Conservation (phyloP, 2,329 filamentous ascomycete genomes). For the Teratosphaeria gauchensis region DNA sequence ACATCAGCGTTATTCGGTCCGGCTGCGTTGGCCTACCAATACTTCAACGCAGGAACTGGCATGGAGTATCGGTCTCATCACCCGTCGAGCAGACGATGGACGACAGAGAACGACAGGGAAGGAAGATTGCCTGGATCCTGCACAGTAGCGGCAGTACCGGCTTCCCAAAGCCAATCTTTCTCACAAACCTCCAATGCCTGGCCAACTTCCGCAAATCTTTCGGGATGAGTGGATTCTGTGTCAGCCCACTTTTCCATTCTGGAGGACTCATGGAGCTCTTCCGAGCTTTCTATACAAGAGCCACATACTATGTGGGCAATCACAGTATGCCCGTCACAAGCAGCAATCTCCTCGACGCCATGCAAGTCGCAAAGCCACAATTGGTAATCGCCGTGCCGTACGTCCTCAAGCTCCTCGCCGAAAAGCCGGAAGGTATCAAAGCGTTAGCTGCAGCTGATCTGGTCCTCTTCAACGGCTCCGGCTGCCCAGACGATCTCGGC, state of each 20-base stretch:
- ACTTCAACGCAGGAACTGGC: conserved; percentile 17
- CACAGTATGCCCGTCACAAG: conserved; percentile 45
- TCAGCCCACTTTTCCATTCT: conserved; percentile 50
- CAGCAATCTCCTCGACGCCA: conserved; percentile 20
- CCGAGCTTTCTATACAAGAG: conserved; percentile 42
- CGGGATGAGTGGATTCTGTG: conserved; percentile 43
- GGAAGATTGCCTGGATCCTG: conserved; percentile 35
- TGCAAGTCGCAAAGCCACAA: conserved; percentile 30
- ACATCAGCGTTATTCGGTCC: conserved; percentile 20
- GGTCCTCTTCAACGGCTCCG: conserved; percentile 24
- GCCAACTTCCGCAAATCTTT: conserved; percentile 40
- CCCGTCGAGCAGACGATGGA: not conserved
- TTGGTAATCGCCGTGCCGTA: conserved; percentile 54
- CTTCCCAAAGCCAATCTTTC: conserved; percentile 53
- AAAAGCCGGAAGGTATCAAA: conserved; percentile 42
- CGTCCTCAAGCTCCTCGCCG: conserved; percentile 52
- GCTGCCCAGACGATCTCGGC: conserved; percentile 26
- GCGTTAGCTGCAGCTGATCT: conserved; percentile 18
- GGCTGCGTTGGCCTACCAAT: conserved; percentile 1
- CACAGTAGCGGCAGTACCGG: conserved; percentile 50
- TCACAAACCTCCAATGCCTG: conserved; percentile 44
- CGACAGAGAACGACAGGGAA: conserved; percentile 13
- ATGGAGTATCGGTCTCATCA: not conserved
- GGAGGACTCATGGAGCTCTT: conserved; percentile 49
- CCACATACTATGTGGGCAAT: conserved; percentile 46